Base-by-base conservation (phyloP, 768 basidiomycete species). In the Thelephora ganbajun region DNA sequence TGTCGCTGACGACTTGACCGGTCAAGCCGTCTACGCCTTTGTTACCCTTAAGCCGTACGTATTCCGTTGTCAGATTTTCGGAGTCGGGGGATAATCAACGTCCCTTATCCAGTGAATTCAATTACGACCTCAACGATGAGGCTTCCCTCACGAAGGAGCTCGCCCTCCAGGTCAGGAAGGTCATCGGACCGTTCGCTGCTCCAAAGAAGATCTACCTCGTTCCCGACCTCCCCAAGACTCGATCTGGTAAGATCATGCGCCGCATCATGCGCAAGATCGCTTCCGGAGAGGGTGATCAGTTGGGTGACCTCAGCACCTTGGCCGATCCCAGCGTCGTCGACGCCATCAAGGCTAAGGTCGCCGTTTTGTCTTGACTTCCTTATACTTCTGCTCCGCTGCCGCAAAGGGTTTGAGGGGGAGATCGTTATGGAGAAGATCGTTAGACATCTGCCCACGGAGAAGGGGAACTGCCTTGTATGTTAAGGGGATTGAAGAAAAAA, bases 191-290 rank as follows among this genome's bases (percentile, higher is more conserved):
- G 2, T 97, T 99, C 65, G 94, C 94, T 1, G 83, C 92, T 13
- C 94, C 94, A 22, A 98, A 97, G 77, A 87, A 83, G 68, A 78
- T 94, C 55, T 80, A 72, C 63, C 70, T 93, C 56, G 83, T 90
- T 53, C 54, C 63, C 37, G 92, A 94, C 65, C 68, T 96, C 47
- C 93, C 93, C 34, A 96, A 96, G 78, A 97, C 94, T 33, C 74
- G 94, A 43, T 87, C 83, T 13, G 93, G 93, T 37, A 98, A 98
- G 85, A 90, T 92, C 63, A 93, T 97, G 86, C 79, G 94, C 41
- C 79, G 94, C 46, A 87, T 96, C 53, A 78, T 98, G 77, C 79
- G 96, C 59, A 98, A 98, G 77, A 89, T 98, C 59, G 86, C 90
- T 43, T 84, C 84, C 0, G 88, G 89, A 35, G 91, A 98, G 62